Base-by-base conservation (phyloP, 164 flowering plant species). In the Litsea cubeba region DNA sequence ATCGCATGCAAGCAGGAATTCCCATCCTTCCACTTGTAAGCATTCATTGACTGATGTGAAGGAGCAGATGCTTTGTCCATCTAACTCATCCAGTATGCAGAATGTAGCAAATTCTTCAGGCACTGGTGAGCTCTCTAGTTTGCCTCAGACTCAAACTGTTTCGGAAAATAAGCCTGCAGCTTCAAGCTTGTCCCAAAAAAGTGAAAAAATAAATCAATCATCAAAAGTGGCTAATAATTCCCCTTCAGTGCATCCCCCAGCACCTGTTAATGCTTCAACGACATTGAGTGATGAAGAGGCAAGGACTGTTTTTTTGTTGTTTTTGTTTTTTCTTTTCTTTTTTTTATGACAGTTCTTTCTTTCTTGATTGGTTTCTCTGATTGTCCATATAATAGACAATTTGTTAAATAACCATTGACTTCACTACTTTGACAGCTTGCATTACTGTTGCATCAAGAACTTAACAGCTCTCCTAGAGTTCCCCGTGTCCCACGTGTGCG, bases 381-480 rank as follows among this genome's bases (percentile, higher is more conserved):
- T 14, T 54, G 17, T 54, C 60, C 20, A 54, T 54, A 12, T 54
- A 54, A 18, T 54, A 54, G 60, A 12, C 17, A 15, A 54, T 54
- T 17, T 14, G 60, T 54, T 54, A 5, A 70, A 25, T 72, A 24
- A 57, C 40, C 65, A n/a, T 75, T 22, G 51, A 72, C 24, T 73
- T 65, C 64, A 25, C 65, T 71, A 22, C 25, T 77, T 73, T 65
- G 78, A 77, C 90, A 96, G 99, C 93, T 92, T 84, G 98, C 98
- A 65, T 81, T 92, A 63, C 87, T 92, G 71, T 82, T 96, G 76
- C 99, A 96, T 84, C 98, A 94, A 80, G 91, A 96, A 83, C 94
- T 96, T 51, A 96, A 96, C 77, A 96, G 99, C 79, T 94, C 98
- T 77, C 97, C 97, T 68, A 83, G 99, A 85, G 98, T 96, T 71